phyloP scores from a whole-genome alignment of 345 rosid genomes.

The Gossypium bickii region DNA sequence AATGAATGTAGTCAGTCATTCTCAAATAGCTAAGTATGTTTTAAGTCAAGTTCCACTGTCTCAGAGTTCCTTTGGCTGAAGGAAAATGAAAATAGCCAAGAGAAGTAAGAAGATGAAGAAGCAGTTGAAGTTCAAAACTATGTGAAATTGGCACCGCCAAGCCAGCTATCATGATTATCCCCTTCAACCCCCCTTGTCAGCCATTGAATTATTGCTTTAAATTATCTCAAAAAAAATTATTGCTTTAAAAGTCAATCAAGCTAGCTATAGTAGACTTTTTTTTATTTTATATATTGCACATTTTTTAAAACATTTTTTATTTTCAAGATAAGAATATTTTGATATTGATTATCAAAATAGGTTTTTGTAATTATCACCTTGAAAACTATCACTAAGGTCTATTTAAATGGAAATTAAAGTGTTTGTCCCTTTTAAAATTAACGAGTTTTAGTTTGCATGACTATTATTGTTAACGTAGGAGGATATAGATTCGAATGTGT shows the following conservation, averaged over 20 bases:
- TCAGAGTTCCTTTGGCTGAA: background rate
- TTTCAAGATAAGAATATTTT: too few relatives aligned
- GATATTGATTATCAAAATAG: too few relatives aligned
- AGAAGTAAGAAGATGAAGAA: background rate
- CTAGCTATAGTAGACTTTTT: background rate
- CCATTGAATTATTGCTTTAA: background rate
- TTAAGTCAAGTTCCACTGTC: background rate
- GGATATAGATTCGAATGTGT: accelerated
- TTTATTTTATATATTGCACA: too few relatives aligned
- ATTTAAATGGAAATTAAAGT: too few relatives aligned
- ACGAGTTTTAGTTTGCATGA: too few relatives aligned
- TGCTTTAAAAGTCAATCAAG: background rate
- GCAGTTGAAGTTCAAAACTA: background rate
- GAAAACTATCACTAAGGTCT: too few relatives aligned
- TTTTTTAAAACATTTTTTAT: background rate
- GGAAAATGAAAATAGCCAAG: background rate
- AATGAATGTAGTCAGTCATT: too few relatives aligned
- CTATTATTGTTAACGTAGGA: accelerated
- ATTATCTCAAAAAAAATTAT: background rate
- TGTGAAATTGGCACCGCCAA: background rate
- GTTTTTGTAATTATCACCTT: too few relatives aligned
- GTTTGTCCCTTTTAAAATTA: too few relatives aligned
- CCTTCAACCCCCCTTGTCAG: background rate
- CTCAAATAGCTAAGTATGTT: background rate
- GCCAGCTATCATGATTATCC: background rate